Evolutionary conservation across 495 filamentous ascomycete species (phyloP).

Genomic region (Recurvomyces mirabilis): DNA sequence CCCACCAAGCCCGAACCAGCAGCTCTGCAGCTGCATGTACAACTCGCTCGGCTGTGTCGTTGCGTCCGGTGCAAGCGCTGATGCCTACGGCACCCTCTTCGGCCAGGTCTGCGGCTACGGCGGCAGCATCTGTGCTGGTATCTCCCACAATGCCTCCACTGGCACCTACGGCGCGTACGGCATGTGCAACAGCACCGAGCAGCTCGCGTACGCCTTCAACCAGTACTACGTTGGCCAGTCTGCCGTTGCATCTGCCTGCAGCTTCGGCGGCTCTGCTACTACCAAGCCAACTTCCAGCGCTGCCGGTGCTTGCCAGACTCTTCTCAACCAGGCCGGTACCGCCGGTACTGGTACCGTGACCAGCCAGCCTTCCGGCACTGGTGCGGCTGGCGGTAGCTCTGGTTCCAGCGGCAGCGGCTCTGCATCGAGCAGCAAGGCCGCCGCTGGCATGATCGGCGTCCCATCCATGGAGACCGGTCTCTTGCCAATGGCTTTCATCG

Average conservation of each 20-base stretch:
- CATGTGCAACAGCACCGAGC: conserved; percentile 70
- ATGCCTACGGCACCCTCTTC: conserved; percentile 57
- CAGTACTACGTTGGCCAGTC: conserved; percentile 53
- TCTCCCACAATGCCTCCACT: conserved; percentile 54
- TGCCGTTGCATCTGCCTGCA: conserved; percentile 54
- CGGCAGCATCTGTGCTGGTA: conserved; percentile 53
- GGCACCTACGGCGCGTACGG: conserved; percentile 80
- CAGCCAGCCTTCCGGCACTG: conserved; percentile 38
- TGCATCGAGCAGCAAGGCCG: neutral
- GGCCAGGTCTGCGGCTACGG: conserved; percentile 54
- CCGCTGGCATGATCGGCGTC: neutral
- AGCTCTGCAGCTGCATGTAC: conserved; percentile 76
- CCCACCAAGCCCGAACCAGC: conserved; percentile 65
- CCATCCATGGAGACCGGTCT: conserved; percentile 6
- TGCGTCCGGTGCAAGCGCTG: conserved; percentile 34
- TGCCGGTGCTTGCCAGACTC: conserved; percentile 41
- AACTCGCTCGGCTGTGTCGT: conserved; percentile 59
- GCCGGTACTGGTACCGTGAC: conserved; percentile 56
- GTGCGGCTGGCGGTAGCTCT: conserved; percentile 33
- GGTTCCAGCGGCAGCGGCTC: conserved; percentile 11
- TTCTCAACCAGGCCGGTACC: conserved; percentile 50
- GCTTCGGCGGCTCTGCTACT: conserved; percentile 58
- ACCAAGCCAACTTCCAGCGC: conserved; percentile 34
- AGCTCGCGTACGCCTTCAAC: conserved; percentile 74
- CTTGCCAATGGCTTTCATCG: conserved; percentile 12